Percentiles rank a stretch among this genome's conserved stretches.
Conservation (phyloP, 768 basidiomycete species). For the Chalciporus pseudorubinellus region DNA sequence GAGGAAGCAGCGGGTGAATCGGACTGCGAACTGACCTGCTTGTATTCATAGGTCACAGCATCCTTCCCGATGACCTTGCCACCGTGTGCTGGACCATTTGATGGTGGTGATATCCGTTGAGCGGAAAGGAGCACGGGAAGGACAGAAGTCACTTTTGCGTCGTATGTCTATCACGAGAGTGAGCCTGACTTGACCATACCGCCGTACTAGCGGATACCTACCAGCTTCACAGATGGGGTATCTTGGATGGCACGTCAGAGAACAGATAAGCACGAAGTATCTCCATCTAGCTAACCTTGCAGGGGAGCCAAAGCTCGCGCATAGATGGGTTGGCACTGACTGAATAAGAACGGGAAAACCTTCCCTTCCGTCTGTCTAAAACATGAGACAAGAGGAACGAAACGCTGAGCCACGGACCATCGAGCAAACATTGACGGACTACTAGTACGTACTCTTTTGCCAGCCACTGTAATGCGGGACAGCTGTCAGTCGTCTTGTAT, state of each 20-base stretch:
- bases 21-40: slow-evolving; percentile 53
- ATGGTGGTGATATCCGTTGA: slow-evolving; percentile 70
- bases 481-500: slow-evolving; percentile 72
- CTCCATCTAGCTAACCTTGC: slow-evolving; percentile 56
- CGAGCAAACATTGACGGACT: background rate
- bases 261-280: no score
- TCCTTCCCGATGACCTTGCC: slow-evolving; percentile 77
- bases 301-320: slow-evolving; percentile 76
- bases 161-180: slow-evolving; percentile 59
- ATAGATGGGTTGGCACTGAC: slow-evolving; percentile 92
- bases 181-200: background rate
- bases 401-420: background rate
- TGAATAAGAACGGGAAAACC: slow-evolving; percentile 82
- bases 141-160: slow-evolving; percentile 71
- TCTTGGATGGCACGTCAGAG: slow-evolving; percentile 43
- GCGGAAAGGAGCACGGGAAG: slow-evolving; percentile 88
- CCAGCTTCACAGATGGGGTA: slow-evolving; percentile 83
- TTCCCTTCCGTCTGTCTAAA: slow-evolving; percentile 83
- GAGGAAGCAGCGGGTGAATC: background rate
- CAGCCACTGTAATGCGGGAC: slow-evolving; percentile 86
- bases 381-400: background rate
- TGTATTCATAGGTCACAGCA: slow-evolving; percentile 68
- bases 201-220: slow-evolving; percentile 38
- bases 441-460: slow-evolving; percentile 58
- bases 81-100: slow-evolving; percentile 65